A percentile compares a stretch with the other conserved stretches of the same genome.
Conservation (phyloP, 1,284 basidiomycete genomes). For the Cryptococcus sp. region DNA sequence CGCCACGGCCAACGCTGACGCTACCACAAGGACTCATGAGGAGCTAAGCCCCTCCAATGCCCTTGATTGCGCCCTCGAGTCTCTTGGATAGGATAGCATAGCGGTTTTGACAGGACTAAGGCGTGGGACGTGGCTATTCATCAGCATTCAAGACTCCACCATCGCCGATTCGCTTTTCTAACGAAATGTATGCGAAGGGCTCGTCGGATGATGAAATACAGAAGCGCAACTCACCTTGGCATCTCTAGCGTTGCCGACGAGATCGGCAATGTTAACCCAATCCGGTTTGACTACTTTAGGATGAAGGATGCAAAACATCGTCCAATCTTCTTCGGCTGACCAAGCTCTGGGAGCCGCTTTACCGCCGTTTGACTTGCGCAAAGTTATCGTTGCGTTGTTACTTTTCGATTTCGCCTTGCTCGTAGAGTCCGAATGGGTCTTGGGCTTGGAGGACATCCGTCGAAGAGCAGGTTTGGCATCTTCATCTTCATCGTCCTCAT, state of each 20-base stretch:
- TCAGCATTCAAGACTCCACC: too few species aligned
- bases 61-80: conserved; percentile 16
- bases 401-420: not conserved
- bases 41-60: conserved; percentile 6
- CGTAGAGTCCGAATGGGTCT: not conserved
- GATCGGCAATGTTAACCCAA: conserved; percentile 21
- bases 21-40: too few species aligned
- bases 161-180: too few species aligned
- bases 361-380: not conserved
- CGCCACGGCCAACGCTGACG: too few species aligned
- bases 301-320: conserved; percentile 23
- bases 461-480: not conserved
- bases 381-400: not conserved
- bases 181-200: too few species aligned
- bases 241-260: conserved; percentile 22
- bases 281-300: conserved; percentile 22
- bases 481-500: not conserved
- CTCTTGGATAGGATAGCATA: conserved; percentile 17
- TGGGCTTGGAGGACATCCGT: not conserved
- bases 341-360: conserved; percentile 10
- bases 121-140: too few species aligned
- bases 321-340: conserved; percentile 32
- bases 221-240: conserved; percentile 27
- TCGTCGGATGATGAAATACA: not conserved
- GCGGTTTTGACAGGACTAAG: conserved; percentile 27